Percentiles rank a stretch among this genome's conserved stretches.
These are phyloP conservation scores for Viridothelium virens DNA, from an alignment of 495 filamentous ascomycete genomes.

Conservation along the genomic window DNA sequence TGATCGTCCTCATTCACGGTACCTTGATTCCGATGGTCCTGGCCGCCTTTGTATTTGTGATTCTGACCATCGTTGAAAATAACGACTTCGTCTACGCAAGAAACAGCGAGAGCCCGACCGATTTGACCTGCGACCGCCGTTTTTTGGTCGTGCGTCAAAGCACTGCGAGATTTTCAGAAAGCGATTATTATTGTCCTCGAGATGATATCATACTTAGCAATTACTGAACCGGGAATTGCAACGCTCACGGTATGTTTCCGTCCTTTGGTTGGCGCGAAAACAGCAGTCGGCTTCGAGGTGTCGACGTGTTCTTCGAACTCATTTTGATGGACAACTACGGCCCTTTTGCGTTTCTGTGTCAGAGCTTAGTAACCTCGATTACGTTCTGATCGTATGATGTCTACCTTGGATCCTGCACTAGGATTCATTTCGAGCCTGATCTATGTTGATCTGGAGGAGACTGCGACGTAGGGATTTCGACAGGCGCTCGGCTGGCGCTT, in stretches of 20 bases:
- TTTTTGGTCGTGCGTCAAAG: conserved; percentile 56
- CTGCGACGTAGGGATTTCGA: background rate
- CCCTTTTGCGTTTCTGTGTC: conserved; percentile 28
- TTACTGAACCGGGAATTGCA: conserved; percentile 52
- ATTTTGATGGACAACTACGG: conserved; percentile 18
- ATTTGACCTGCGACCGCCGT: conserved; percentile 57
- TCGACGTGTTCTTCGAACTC: conserved; percentile 26
- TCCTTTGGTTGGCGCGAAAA: conserved; percentile 43
- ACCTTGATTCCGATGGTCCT: conserved; percentile 21
- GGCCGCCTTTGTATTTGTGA: conserved; percentile 32
- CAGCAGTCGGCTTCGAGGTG: conserved; percentile 51
- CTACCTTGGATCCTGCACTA: background rate
- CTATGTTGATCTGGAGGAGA: background rate
- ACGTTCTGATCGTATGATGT: background rate
- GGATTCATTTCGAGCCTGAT: background rate
- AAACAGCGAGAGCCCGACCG: conserved; percentile 64
- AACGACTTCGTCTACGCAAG: conserved; percentile 70
- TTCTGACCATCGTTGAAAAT: conserved; percentile 56
- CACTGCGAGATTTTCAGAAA: conserved; percentile 32
- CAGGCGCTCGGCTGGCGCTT: background rate
- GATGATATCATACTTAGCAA: conserved; percentile 43
- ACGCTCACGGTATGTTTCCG: conserved; percentile 48
- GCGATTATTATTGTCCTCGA: background rate
- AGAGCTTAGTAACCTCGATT: background rate
- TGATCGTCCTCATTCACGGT: conserved; percentile 34